Evolutionary conservation across 108 stramenopile species (phyloP).

Genomic region (Cyclotella kingstonii): DNA sequence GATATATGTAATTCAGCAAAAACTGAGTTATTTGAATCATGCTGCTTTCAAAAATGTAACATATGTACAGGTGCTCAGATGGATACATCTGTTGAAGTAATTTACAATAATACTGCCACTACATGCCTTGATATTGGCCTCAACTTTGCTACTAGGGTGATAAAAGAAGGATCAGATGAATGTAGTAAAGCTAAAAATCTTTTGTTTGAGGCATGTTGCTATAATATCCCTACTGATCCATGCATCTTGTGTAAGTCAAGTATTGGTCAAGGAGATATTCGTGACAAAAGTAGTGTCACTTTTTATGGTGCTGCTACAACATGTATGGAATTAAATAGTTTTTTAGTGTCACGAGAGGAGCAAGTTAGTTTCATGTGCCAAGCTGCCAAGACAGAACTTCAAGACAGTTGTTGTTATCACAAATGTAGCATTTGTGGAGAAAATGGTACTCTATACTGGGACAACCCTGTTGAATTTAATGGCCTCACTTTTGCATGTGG

Average conservation of each 20-base stretch:
- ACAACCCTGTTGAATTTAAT: constrained; percentile 38
- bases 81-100: constrained; percentile 39
- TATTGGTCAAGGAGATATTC: constrained; percentile 23
- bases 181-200: constrained; percentile 24
- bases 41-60: constrained; percentile 36
- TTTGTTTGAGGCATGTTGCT: constrained; percentile 43
- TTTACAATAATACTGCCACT: constrained; percentile 29
- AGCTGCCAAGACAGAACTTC: constrained; percentile 43
- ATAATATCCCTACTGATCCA: constrained; percentile 24
- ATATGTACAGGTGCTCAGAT: constrained; percentile 34
- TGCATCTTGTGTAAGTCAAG: constrained; percentile 21
- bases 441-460: constrained; percentile 35
- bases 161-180: constrained; percentile 33
- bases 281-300: constrained; percentile 18
- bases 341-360: constrained; percentile 43
- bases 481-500: constrained; percentile 41
- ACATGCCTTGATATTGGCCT: constrained; percentile 37
- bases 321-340: constrained; percentile 42
- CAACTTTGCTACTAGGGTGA: constrained; percentile 29
- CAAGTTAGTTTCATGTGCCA: constrained; percentile 47
- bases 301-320: constrained; percentile 46
- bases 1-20: constrained; percentile 26
- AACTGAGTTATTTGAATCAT: constrained; percentile 30
- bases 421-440: constrained; percentile 29
- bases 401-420: constrained; percentile 35